Evolutionary conservation across 345 rosid species (phyloP), one percentile per base, ranked within the genome.

Genomic region (Acer yangbiense): DNA sequence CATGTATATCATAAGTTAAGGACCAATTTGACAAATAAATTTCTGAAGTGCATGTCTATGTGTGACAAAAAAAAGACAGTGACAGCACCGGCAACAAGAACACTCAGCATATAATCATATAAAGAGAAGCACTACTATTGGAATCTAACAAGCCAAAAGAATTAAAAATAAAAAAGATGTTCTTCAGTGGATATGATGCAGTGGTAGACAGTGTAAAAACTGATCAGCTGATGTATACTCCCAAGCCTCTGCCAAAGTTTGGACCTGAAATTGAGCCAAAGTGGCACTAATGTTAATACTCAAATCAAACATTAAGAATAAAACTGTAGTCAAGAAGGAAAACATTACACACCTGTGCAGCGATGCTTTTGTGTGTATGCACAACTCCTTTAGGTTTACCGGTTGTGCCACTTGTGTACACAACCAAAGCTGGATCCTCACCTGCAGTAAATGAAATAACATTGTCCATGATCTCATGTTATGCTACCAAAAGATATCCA

Each of bases 331-430:
- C 17, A 76, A 64, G 73, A 72, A 76, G 9, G n/a, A 50, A 55
- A 35, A 66, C 39, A 21, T 21, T 43, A 43, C 73, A 32, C 78
- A 89, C 99, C 98, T 96, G 99, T 55, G 99, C 90, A 77, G 69
- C 77, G 71, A 96, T 88, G 85, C 97, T 89, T 80, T 85, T 88
- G 83, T 94, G 99, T 2, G 97, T 94, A 76, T 96, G 99, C 71
- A 96, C 92, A 78, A 89, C 99, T 74, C 98, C 99, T 85, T 96
- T 96, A n/a, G 99, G 99, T 83, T 89, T 96, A 71, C 99, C 98
- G 14, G 99, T 96, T 74, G 99, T 96, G 73, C 99, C 99, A 85
- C 99, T 96, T 4, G 99, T 96, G 82, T 96, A 96, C 68, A 94
- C 82, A 72, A 96, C 86, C 78, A 96, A 83, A 35, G 99, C 98